Percentiles rank a stretch among this genome's conserved stretches.
Conservation (phyloP, 179 eudicot genomes). For the Silene noctiflora region DNA sequence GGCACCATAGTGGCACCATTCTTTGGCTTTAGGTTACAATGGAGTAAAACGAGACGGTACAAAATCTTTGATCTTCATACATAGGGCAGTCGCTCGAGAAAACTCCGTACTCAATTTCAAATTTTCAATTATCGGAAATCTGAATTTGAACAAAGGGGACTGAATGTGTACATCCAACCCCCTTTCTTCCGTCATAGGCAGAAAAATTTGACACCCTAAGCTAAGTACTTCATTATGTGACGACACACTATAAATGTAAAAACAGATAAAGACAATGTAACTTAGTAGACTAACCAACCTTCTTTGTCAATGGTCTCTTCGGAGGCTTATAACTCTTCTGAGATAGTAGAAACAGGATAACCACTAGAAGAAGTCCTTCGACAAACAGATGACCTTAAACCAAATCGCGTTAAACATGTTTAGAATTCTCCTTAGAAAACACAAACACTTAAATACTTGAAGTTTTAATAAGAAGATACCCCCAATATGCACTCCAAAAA, state of each 20-base stretch:
- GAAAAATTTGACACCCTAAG: too few species aligned
- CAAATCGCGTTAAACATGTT: conserved; percentile 14
- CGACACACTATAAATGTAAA: background rate
- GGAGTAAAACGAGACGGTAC: too few species aligned
- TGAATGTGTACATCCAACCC: too few species aligned
- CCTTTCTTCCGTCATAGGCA: too few species aligned
- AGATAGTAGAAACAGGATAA: conserved; percentile 65
- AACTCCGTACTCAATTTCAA: too few species aligned
- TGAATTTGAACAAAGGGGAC: too few species aligned
- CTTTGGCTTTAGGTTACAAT: too few species aligned
- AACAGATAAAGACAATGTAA: background rate
- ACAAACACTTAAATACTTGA: background rate
- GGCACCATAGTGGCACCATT: too few species aligned
- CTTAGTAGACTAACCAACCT: conserved; percentile 41
- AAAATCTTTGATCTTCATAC: too few species aligned
- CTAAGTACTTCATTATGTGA: too few species aligned
- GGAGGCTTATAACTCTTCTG: conserved; percentile 98
- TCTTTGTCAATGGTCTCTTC: conserved; percentile 78
- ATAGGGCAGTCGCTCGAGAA: too few species aligned
- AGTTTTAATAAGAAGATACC: conserved; percentile 40
- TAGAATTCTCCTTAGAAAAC: background rate
- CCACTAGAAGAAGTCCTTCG: conserved; percentile 85
- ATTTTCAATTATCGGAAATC: too few species aligned
- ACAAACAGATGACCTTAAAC: conserved; percentile 84
- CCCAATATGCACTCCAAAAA: conserved; percentile 84